Percentiles rank a stretch among this genome's conserved stretches.
These are phyloP conservation scores for Crithidia mellificae DNA, from an alignment of 208 protist genomes.

Conservation along the genomic window DNA sequence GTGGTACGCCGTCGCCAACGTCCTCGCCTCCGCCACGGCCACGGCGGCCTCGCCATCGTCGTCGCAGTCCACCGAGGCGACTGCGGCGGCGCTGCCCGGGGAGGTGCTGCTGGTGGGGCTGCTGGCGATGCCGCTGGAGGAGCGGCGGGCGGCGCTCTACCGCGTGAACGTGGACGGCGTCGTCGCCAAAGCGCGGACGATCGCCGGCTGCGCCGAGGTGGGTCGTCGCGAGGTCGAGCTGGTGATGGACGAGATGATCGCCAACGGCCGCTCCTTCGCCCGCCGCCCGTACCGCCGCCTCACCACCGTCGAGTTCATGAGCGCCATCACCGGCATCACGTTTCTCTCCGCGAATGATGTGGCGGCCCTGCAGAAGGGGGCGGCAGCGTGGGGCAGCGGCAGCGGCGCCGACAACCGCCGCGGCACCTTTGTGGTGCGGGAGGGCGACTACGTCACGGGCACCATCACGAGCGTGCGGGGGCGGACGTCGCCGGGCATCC, in stretches of 20 bases:
- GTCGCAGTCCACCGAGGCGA: background rate
- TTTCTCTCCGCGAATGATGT: constrained; percentile 46
- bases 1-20: constrained; percentile 44
- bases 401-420: constrained; percentile 10
- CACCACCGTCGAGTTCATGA: constrained; percentile 70
- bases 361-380: constrained; percentile 8
- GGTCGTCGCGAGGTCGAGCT: constrained; percentile 74
- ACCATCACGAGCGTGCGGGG: constrained; percentile 58
- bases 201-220: constrained; percentile 10
- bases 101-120: constrained; percentile 26
- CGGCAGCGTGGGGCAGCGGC: background rate
- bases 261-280: constrained; percentile 52
- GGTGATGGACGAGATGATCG: constrained; percentile 58
- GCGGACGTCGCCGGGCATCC: constrained; percentile 46
- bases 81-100: constrained; percentile 1
- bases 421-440: constrained; percentile 54
- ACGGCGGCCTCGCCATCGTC: background rate
- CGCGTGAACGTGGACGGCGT: constrained; percentile 24
- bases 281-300: constrained; percentile 76
- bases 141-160: constrained; percentile 33
- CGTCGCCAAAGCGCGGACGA: constrained; percentile 1
- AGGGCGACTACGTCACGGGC: constrained; percentile 73
- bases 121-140: constrained; percentile 37
- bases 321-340: constrained; percentile 61
- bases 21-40: constrained; percentile 20